A percentile compares a stretch with the other conserved stretches of the same genome.
These are phyloP conservation scores for Pseudocercospora macadamiae DNA, from an alignment of 2,329 filamentous ascomycete species.

Conservation along the genomic window DNA sequence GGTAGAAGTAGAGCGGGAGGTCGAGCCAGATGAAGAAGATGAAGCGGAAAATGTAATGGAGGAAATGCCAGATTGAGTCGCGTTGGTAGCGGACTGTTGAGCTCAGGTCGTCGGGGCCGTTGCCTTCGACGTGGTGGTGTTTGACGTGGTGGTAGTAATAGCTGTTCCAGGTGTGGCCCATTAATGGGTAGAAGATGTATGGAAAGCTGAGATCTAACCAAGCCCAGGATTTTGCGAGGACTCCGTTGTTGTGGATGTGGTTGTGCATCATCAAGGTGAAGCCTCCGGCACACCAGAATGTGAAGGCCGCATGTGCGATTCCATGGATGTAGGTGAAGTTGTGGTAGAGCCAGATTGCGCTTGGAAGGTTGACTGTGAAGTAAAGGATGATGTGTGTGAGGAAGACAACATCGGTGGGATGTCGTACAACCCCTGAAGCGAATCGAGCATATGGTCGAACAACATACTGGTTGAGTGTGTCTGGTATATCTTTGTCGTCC, in stretches of 20 bases:
- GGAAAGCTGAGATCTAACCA: slow-evolving; percentile 69
- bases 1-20: slow-evolving; percentile 71
- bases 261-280: slow-evolving; percentile 85
- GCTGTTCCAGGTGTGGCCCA: slow-evolving; percentile 83
- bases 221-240: slow-evolving; percentile 60
- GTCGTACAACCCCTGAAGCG: slow-evolving; percentile 62
- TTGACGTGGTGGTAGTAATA: slow-evolving; percentile 88
- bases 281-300: slow-evolving; percentile 69
- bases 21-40: slow-evolving; percentile 75
- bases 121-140: slow-evolving; percentile 81
- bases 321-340: slow-evolving; percentile 71
- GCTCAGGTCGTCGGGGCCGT: slow-evolving; percentile 74
- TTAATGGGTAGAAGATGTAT: slow-evolving; percentile 73
- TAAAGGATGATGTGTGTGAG: slow-evolving; percentile 76
- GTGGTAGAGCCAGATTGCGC: slow-evolving; percentile 66
- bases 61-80: slow-evolving; percentile 67
- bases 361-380: slow-evolving; percentile 69
- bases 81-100: slow-evolving; percentile 77
- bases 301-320: slow-evolving; percentile 66
- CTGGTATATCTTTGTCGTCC: slow-evolving; percentile 53
- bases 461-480: slow-evolving; percentile 51
- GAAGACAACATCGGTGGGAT: slow-evolving; percentile 75
- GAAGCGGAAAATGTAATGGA: slow-evolving; percentile 74
- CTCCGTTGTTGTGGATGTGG: slow-evolving; percentile 76
- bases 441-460: slow-evolving; percentile 63